Evolutionary conservation across 257 asterid genomes (phyloP), one percentile per base, ranked within the genome.

Genomic region (Haberlea rhodopensis): DNA sequence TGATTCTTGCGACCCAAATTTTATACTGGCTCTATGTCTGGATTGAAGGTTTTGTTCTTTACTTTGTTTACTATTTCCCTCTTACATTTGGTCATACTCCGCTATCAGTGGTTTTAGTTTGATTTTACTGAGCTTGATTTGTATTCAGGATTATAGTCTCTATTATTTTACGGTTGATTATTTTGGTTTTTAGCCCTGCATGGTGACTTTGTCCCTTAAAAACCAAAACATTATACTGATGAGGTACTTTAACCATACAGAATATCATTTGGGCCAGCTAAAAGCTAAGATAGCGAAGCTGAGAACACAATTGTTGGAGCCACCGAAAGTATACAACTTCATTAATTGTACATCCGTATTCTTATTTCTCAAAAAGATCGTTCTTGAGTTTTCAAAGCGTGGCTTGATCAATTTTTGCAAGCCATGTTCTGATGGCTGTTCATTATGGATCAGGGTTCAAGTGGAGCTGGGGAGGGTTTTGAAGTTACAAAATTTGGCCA

Each of bases 381-480:
- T 24, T 4, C 15, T 40, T 7, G 8, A 43, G 7, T 63, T 28
- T 15, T 34, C 57, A 31, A 48, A 26, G 3, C 32, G 22, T 60
- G 15, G 9, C 37, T 25, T 46, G 24, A 57, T 49, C 21, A 8
- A 43, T 32, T 26, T 54, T 40, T 20, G 70, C 15, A 13, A 65
- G 58, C 62, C 58, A 54, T 53, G 34, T 57, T 70, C 53, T 73
- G 62, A 70, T 37, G 51, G 26, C 29, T 57, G 40, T 58, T 71
- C 49, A 60, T 72, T 21, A 49, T 71, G 79, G 71, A 48, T 66
- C 78, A 94, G 99, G 99, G 99, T 66, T 75, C 99, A 57, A 86
- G 92, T 78, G 99, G 91, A 73, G 96, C 90, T 62, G 99, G 97
- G 73, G 99, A 92, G n/a, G 99, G 99, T 71, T 92, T 92, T 69